Evolutionary conservation across 306 rosid species (phyloP).

Genomic region (Myrica gale): DNA sequence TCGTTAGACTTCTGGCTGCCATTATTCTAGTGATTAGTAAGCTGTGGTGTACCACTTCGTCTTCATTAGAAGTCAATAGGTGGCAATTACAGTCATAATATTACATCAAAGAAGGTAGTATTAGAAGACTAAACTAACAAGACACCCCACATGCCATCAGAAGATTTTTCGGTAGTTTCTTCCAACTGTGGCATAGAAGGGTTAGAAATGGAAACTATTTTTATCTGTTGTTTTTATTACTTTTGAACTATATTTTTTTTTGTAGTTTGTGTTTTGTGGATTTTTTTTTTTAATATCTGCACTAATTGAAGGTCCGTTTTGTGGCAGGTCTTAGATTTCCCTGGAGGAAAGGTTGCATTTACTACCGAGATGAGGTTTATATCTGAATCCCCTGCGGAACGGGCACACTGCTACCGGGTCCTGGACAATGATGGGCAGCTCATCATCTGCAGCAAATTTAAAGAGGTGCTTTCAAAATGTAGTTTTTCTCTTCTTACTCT

Average conservation of each 20-base stretch:
- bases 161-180: background rate
- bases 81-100: background rate
- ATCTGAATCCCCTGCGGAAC: conserved; percentile 48
- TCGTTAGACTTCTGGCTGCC: background rate
- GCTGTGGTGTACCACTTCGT: background rate
- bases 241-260: background rate
- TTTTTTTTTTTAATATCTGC: background rate
- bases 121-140: background rate
- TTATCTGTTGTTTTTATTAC: background rate
- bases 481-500: background rate
- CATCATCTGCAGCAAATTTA: conserved; percentile 34
- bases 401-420: conserved; percentile 66
- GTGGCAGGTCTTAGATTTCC: conserved; percentile 58
- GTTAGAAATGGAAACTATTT: background rate
- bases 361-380: conserved; percentile 56
- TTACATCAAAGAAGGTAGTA: background rate
- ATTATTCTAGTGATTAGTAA: background rate
- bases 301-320: background rate
- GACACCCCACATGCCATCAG: background rate
- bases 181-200: background rate
- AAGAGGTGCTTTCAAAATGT: conserved; percentile 41
- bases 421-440: conserved; percentile 66
- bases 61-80: background rate
- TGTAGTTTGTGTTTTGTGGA: background rate
- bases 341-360: conserved; percentile 67